Conservation (phyloP, 345 rosid species). For the Brassica carinata region DNA sequence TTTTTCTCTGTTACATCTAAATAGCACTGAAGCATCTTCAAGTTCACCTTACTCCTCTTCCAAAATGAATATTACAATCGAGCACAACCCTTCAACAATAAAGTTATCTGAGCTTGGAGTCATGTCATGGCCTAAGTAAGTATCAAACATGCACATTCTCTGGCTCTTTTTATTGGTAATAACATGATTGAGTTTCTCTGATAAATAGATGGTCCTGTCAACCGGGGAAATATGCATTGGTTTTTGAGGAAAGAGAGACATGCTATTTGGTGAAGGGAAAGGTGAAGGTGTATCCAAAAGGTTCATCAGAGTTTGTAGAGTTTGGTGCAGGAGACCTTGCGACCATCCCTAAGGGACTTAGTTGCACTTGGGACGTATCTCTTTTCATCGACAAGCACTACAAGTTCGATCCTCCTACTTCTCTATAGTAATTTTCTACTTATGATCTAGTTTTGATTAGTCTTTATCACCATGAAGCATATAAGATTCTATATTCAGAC, state of each 20-base stretch:
- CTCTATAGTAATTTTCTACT: not conserved
- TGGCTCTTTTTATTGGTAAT: conserved; percentile 4
- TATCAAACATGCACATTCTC: conserved; percentile 15
- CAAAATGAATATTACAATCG: conserved; percentile 34
- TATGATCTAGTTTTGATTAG: conserved; percentile 21
- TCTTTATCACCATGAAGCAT: conserved; percentile 22
- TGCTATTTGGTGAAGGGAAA: conserved; percentile 83
- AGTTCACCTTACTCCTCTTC: conserved; percentile 10
- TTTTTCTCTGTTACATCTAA: conserved; percentile 21
- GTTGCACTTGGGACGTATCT: conserved; percentile 94
- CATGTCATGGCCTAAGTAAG: conserved; percentile 47
- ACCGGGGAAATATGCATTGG: conserved; percentile 85
- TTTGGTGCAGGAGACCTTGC: conserved; percentile 96
- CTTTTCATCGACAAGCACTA: conserved; percentile 85
- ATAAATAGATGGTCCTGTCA: conserved; percentile 82
- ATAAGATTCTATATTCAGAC: conserved; percentile 13
- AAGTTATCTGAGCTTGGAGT: conserved; percentile 41
- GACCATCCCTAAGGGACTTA: conserved; percentile 79
- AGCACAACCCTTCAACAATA: conserved; percentile 34
- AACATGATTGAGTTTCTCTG: conserved; percentile 29
- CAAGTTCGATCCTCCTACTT: conserved; percentile 70
- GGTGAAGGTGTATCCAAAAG: conserved; percentile 72
- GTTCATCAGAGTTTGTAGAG: conserved; percentile 61
- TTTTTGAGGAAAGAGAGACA: conserved; percentile 87
- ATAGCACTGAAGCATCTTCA: conserved; percentile 5